A percentile compares a stretch with the other conserved stretches of the same genome.
Evolutionary conservation across 768 basidiomycete genomes (phyloP).

Genomic region (Pisolithus microcarpus): DNA sequence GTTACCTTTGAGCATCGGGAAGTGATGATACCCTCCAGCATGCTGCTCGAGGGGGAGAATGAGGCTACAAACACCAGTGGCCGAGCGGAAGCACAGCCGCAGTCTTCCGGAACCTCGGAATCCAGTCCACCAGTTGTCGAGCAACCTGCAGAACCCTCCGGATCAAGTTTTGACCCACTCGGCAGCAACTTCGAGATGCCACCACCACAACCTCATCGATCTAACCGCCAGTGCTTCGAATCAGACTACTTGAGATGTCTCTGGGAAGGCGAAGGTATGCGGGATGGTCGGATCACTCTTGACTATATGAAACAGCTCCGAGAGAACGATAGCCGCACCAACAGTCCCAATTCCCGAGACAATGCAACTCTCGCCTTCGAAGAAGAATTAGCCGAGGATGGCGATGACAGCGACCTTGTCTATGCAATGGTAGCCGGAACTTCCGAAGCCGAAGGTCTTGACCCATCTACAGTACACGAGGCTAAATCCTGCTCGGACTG

Average conservation of each 20-base stretch:
- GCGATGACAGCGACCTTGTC: not conserved
- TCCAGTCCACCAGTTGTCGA: too few relatives aligned
- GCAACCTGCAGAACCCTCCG: too few relatives aligned
- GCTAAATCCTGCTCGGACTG: conserved; percentile 1
- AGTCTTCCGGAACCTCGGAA: too few relatives aligned
- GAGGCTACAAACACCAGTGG: too few relatives aligned
- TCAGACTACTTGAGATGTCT: not conserved
- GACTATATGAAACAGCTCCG: not conserved
- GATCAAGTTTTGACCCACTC: not conserved
- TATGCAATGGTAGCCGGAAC: conserved; percentile 1
- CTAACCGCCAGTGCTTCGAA: not conserved
- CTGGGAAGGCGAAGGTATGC: not conserved
- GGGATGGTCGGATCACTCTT: not conserved
- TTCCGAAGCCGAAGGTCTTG: not conserved
- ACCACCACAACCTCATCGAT: not conserved
- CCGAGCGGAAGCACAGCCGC: too few relatives aligned
- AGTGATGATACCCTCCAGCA: not conserved
- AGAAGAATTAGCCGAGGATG: not conserved
- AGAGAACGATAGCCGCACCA: too few relatives aligned
- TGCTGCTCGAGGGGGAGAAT: not conserved
- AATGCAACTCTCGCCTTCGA: not conserved
- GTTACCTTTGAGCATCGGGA: conserved; percentile 1
- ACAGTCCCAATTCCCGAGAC: too few relatives aligned
- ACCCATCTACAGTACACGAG: not conserved
- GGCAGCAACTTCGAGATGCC: not conserved